Base-by-base conservation (phyloP, 1,284 basidiomycete species). In the Leccinum pachyderme region DNA sequence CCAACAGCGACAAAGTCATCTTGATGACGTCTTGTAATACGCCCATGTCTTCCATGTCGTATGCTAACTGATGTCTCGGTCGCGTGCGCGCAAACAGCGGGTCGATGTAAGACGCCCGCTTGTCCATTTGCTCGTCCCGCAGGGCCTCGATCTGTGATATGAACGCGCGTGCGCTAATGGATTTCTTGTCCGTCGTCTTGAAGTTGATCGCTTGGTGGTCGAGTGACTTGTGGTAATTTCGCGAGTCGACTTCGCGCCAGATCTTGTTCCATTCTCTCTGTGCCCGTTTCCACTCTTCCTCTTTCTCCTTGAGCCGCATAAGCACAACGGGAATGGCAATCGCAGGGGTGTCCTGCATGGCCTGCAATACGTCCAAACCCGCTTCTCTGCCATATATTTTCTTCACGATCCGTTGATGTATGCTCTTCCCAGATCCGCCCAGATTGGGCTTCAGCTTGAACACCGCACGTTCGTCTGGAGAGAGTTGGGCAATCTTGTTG, bases 201-300 rank as follows among this genome's bases (percentile, higher is more conserved):
- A 96, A 97, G 56, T 85, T 84, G 65, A 96, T 89, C 13, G 87
- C 91, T 70, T 97, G 94, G 70, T 97, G 93, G 70, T 98, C 96
- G 60, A 98, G 80, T 47, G 89, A 90, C 78, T 95, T 95, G 73
- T 86, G 83, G 70, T 93, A 98, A 75, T 98, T 98, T 62, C 91
- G 81, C 41, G 91, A 91, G 67, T 98, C 96, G 24, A 98, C 93
- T 76, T 98, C 96, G 53, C 95, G 80, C 97, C 96, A 99, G 49
- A 98, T 93, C 70, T 96, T 93, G 77, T 98, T 98, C 97, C 97
- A 99, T 74, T 98, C 97, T 59, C 94, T 77, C 72, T 98, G 93
- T n/a, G 94, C 95, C n/a, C 93, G 83, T 74, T 95, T 97, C 96
- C 97, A 99, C 71, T 98, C 95, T 62, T 95, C 94, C 70, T 98